phyloP scores from a whole-genome alignment of 495 filamentous ascomycete species.

The Neurospora hispaniola region DNA sequence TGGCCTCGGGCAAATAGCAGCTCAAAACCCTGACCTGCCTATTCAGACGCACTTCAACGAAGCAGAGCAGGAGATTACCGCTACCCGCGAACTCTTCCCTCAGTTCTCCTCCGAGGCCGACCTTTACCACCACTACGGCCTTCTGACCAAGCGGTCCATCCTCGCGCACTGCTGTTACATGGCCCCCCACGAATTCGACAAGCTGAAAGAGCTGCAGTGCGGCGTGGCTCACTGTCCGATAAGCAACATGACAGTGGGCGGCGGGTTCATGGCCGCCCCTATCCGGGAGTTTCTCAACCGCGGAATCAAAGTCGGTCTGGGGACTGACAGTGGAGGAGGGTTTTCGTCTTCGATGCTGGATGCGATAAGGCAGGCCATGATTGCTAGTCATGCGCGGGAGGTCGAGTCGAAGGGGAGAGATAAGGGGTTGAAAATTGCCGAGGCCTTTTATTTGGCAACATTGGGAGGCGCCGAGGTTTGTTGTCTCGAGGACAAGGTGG shows the following conservation, averaged over 20 bases:
- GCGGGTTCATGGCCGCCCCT: conserved; percentile 50
- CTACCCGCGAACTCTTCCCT: conserved; percentile 43
- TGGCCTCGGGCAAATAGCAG: conserved; percentile 42
- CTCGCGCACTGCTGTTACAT: conserved; percentile 56
- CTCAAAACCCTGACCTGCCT: conserved; percentile 39
- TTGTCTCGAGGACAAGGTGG: conserved; percentile 42
- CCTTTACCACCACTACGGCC: conserved; percentile 41
- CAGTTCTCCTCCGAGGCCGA: conserved; percentile 42
- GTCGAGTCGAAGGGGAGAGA: conserved; percentile 37
- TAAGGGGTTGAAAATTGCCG: conserved; percentile 36
- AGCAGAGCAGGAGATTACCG: conserved; percentile 42
- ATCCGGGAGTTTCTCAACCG: conserved; percentile 44
- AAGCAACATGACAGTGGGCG: conserved; percentile 51
- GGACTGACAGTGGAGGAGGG: conserved; percentile 59
- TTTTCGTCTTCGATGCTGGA: conserved; percentile 49
- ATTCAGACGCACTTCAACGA: conserved; percentile 61
- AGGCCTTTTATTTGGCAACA: conserved; percentile 53
- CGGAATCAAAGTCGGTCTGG: conserved; percentile 54
- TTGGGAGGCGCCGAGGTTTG: conserved; percentile 52
- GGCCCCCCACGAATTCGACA: conserved; percentile 40
- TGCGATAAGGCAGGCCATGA: conserved; percentile 47
- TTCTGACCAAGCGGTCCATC: conserved; percentile 46
- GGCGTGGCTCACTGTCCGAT: conserved; percentile 56
- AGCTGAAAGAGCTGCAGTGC: conserved; percentile 36
- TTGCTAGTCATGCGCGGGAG: conserved; percentile 48